A percentile compares a stretch with the other conserved stretches of the same genome.
These are phyloP conservation scores for Calocybe gangraenosa DNA, from an alignment of 768 basidiomycete species.

Conservation along the genomic window DNA sequence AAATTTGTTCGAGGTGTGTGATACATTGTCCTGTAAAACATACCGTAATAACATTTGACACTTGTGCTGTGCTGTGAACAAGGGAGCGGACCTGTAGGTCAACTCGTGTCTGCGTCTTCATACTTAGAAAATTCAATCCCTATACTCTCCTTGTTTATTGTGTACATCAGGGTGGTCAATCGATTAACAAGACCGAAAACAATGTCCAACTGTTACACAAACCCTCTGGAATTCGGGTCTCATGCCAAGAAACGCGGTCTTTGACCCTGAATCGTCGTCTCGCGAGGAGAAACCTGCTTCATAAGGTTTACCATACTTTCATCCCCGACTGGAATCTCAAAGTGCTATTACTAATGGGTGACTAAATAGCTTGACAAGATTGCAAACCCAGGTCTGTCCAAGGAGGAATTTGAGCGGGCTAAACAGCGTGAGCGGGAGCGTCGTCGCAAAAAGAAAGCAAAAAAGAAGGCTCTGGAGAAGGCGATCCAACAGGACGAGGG, in stretches of 20 bases:
- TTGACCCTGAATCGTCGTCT: slow-evolving; percentile 72
- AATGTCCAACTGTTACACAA: slow-evolving; percentile 88
- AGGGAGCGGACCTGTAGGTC: slow-evolving; percentile 79
- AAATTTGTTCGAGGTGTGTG: slow-evolving; percentile 76
- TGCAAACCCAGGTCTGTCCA: slow-evolving; percentile 74
- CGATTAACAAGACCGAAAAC: slow-evolving; percentile 92
- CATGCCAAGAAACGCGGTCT: slow-evolving; percentile 88
- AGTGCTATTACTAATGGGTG: slow-evolving; percentile 17
- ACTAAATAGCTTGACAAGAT: slow-evolving; percentile 60
- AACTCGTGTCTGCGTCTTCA: slow-evolving; percentile 7
- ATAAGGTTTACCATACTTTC: slow-evolving; percentile 54
- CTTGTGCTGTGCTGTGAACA: slow-evolving; percentile 5
- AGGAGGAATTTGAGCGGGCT: slow-evolving; percentile 61
- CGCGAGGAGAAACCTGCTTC: slow-evolving; percentile 67
- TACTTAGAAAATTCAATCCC: slow-evolving; percentile 17
- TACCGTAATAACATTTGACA: too few relatives aligned
- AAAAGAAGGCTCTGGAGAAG: slow-evolving; percentile 50
- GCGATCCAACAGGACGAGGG: slow-evolving; percentile 18
- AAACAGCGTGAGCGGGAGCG: slow-evolving; percentile 75
- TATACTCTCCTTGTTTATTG: slow-evolving; percentile 10
- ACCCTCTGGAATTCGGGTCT: slow-evolving; percentile 82
- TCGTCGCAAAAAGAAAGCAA: slow-evolving; percentile 72
- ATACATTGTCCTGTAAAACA: not conserved
- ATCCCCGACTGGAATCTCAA: slow-evolving; percentile 12
- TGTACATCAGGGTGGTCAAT: slow-evolving; percentile 76